Evolutionary conservation across 23 red algal species (phyloP).

Genomic region (Pyropia haitanensis): DNA sequence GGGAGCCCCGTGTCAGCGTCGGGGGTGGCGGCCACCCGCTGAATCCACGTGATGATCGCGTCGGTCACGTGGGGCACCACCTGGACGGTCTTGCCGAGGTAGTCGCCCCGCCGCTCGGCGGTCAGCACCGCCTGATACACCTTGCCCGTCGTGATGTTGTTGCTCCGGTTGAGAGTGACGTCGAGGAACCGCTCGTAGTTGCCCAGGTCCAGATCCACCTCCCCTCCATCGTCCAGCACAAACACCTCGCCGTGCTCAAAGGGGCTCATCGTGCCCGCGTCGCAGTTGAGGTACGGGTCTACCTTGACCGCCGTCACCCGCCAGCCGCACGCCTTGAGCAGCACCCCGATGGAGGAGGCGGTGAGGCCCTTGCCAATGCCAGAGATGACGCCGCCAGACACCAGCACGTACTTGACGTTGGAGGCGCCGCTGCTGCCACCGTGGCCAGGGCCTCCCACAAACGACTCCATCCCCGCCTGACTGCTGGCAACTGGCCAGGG

Average conservation of each 20-base stretch:
- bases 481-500: too few relatives aligned
- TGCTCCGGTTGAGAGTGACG: slow-evolving; percentile 58
- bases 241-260: slow-evolving; percentile 99
- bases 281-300: slow-evolving; percentile 96
- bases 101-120: slow-evolving; percentile 71
- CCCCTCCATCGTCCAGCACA: slow-evolving; percentile 92
- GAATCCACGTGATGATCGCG: slow-evolving; percentile 84
- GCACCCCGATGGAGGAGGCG: slow-evolving; percentile 88
- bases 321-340: slow-evolving; percentile 96
- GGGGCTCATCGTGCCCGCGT: slow-evolving; percentile 97
- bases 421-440: too few relatives aligned
- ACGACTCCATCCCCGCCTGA: too few relatives aligned
- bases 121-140: slow-evolving; percentile 81
- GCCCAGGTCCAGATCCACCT: slow-evolving; percentile 91
- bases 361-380: slow-evolving; percentile 99
- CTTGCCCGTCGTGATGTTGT: slow-evolving; percentile 98
- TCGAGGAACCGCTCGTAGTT: slow-evolving; percentile 98
- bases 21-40: slow-evolving; percentile 48
- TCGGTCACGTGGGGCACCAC: slow-evolving; percentile 98
- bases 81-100: slow-evolving; percentile 92
- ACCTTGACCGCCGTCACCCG: slow-evolving; percentile 94
- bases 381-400: slow-evolving; percentile 86
- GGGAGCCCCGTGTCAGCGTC: slow-evolving; percentile 52
- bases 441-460: too few relatives aligned
- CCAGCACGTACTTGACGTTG: slow-evolving; percentile 61